These are phyloP conservation scores for Colletotrichum horii DNA, from an alignment of 2,329 filamentous ascomycete species.

Conservation along the genomic window DNA sequence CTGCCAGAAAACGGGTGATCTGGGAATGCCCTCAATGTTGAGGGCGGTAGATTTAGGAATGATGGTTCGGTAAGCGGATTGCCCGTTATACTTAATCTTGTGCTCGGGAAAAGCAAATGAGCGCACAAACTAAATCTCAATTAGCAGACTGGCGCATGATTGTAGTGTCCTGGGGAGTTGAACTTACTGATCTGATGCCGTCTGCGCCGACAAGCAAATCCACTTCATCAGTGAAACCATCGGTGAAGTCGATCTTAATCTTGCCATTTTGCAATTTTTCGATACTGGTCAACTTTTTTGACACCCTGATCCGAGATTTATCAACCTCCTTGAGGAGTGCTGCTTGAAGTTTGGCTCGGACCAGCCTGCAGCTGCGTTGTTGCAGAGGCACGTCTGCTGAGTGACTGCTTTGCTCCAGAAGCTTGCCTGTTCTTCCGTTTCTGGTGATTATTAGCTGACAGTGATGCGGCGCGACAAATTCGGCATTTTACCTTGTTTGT, in stretches of 20 bases:
- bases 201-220: constrained; percentile 58
- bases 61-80: constrained; percentile 37
- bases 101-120: constrained; percentile 46
- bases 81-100: constrained; percentile 47
- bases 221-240: constrained; percentile 41
- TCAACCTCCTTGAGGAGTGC: constrained; percentile 53
- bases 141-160: background rate
- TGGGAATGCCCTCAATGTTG: constrained; percentile 33
- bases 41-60: constrained; percentile 27
- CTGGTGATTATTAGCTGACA: constrained; percentile 1
- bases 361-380: constrained; percentile 31
- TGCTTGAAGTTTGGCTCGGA: constrained; percentile 48
- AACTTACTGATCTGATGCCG: constrained; percentile 52
- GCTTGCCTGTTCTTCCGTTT: constrained; percentile 35
- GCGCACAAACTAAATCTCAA: constrained; percentile 38
- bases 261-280: constrained; percentile 39
- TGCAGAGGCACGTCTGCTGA: constrained; percentile 27
- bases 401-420: constrained; percentile 27
- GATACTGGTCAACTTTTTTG: constrained; percentile 46
- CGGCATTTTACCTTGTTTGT: no score
- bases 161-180: fast-evolving
- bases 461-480: no score
- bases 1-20: constrained; percentile 35
- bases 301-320: constrained; percentile 45
- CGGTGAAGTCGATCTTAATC: constrained; percentile 48